These are phyloP conservation scores for Crithidia bombi DNA, from an alignment of 208 protist species.

Conservation along the genomic window DNA sequence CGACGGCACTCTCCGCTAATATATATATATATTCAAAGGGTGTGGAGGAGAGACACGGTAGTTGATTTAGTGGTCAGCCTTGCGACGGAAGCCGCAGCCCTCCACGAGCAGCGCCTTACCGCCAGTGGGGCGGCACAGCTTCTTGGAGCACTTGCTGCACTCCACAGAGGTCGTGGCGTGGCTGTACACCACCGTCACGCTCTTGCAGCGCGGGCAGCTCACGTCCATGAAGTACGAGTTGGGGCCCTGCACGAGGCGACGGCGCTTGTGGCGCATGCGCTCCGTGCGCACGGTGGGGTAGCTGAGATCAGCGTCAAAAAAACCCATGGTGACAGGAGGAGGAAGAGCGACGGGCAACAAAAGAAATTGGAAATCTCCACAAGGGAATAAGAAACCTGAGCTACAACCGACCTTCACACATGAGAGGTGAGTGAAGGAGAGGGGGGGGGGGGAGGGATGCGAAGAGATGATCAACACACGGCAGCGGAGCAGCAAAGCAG, in stretches of 20 bases:
- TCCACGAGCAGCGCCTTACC: slow-evolving; percentile 97
- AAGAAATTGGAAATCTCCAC: too few relatives aligned
- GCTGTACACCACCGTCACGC: slow-evolving; percentile 97
- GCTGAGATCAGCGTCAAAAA: slow-evolving; percentile 97
- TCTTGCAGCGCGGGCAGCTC: slow-evolving; percentile 97
- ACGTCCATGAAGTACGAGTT: slow-evolving; percentile 99
- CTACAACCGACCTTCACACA: too few relatives aligned
- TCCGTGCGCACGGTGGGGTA: slow-evolving; percentile 96
- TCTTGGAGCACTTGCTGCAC: slow-evolving; percentile 95
- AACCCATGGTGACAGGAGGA: slow-evolving; percentile 69
- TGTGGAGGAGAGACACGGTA: too few relatives aligned
- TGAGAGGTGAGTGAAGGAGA: background rate
- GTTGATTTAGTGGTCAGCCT: slow-evolving; percentile 93
- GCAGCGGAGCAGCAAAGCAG: too few relatives aligned
- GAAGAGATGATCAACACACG: slow-evolving; percentile 2
- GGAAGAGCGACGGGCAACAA: too few relatives aligned
- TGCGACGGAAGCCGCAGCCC: slow-evolving; percentile 96
- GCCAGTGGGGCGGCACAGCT: slow-evolving; percentile 98
- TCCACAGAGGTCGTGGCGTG: slow-evolving; percentile 97
- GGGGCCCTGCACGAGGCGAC: slow-evolving; percentile 98
- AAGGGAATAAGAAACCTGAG: too few relatives aligned
- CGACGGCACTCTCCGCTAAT: too few relatives aligned
- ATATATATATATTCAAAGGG: too few relatives aligned
- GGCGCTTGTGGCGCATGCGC: slow-evolving; percentile 98
- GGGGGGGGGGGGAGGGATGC: background rate